Evolutionary conservation across 352 stramenopile genomes (phyloP), one percentile per base, ranked within the genome.

Genomic region (Globisporangium echinulatum): DNA sequence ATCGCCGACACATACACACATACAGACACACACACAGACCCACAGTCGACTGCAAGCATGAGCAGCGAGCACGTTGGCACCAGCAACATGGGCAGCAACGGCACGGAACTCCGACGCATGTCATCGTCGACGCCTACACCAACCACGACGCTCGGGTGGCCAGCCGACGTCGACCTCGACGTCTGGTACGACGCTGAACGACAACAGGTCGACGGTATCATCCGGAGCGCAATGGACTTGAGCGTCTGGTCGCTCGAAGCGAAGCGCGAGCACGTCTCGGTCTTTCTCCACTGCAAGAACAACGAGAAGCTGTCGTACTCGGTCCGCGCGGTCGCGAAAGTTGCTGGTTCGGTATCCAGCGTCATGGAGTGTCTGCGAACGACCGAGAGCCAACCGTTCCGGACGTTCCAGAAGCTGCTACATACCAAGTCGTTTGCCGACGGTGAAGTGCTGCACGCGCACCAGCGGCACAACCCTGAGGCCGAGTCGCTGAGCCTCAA

Each of bases 281-380:
- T 92, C n/a, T 93, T 90, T 60, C 19, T 87, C 17, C 82, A 95
- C 71, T 77, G 75, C 68, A 90, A 92, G 61, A 95, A 92, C 71
- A 92, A 81, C 56, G 80, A 91, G 57, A 84, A 87, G 13, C 69
- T 83, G 8, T 84, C 75, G 33, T 91, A 85, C 62, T 88, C 72
- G 55, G 73, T 93, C 37, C 83, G 85, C 48, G 74, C 79, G 0
- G 82, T 92, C 15, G 79, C 81, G 10, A 82, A 78, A 52, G 74
- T 93, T 17, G 63, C 82, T 0, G 82, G 82, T 44, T 75, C 79
- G 3, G 79, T 94, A n/a, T 52, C 68, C 3, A 82, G 79, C 61
- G 78, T 92, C n/a, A 74, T 90, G 47, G 85, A 95, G 60, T 88
- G 82, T 64, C 75, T 95, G 38, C 79, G 85, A 7, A 74, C 78